Evolutionary conservation across 2,329 filamentous ascomycete genomes (phyloP).

Genomic region (Teratosphaeria zuluensis): DNA sequence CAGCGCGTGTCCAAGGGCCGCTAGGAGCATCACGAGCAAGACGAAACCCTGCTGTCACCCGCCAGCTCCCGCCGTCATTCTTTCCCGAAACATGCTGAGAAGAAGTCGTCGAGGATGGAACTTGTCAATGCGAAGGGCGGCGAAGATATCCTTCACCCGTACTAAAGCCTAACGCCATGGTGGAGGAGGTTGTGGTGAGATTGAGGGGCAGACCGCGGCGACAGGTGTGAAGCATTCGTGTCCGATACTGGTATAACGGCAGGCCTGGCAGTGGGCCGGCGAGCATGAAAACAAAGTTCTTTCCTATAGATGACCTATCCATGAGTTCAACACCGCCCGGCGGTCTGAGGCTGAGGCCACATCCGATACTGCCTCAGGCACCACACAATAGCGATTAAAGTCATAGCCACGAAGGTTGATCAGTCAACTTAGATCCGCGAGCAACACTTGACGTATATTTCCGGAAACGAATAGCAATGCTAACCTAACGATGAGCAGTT

Average conservation of each 20-base stretch:
- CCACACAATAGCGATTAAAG: no score
- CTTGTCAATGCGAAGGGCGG: background rate
- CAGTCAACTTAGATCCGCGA: no score
- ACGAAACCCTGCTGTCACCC: background rate
- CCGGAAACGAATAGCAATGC: no score
- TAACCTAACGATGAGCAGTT: background rate
- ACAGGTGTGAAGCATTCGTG: background rate
- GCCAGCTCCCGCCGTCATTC: background rate
- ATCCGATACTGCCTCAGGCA: no score
- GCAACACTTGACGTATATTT: no score
- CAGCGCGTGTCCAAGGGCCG: conserved; percentile 41
- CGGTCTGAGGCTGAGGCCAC: background rate
- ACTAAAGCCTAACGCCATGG: background rate
- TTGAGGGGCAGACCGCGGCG: background rate
- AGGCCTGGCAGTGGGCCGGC: background rate
- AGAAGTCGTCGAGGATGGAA: background rate
- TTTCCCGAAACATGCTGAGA: background rate
- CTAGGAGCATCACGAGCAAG: conserved; percentile 22
- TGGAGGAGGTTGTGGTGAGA: background rate
- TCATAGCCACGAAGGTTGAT: no score
- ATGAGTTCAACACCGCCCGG: background rate
- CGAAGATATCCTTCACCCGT: background rate
- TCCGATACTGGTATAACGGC: background rate
- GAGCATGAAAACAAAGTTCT: background rate
- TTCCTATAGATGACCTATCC: background rate